A percentile compares a stretch with the other conserved stretches of the same genome.
Conservation (phyloP, 2,329 filamentous ascomycete genomes). For the Nannizzia gypsea region DNA sequence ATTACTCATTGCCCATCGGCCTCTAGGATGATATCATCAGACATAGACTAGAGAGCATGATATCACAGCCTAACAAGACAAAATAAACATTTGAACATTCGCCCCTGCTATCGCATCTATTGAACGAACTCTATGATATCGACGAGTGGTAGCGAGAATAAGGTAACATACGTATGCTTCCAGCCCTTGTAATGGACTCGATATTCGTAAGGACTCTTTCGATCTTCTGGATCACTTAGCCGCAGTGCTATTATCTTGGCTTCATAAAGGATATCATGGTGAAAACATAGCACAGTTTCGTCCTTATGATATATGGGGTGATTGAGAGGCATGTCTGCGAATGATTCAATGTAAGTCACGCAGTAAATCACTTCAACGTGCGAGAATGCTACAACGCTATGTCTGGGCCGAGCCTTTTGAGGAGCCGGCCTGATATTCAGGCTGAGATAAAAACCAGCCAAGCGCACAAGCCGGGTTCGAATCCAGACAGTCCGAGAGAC, state of each 20-base stretch:
- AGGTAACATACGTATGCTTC: constrained; percentile 75
- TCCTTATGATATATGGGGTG: constrained; percentile 54
- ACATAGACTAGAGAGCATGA: no score
- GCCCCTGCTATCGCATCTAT: neutral
- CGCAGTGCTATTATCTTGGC: constrained; percentile 82
- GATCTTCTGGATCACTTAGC: constrained; percentile 49
- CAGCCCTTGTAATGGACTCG: constrained; percentile 98
- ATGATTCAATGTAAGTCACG: neutral
- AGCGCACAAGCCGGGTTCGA: neutral
- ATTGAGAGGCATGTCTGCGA: constrained; percentile 33
- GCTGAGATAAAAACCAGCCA: neutral
- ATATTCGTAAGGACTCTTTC: constrained; percentile 69
- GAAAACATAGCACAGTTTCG: constrained; percentile 92
- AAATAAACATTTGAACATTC: neutral
- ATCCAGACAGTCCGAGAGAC: neutral
- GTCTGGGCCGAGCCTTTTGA: neutral
- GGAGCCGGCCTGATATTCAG: neutral
- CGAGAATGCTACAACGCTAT: neutral
- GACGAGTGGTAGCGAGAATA: neutral
- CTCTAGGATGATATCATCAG: neutral
- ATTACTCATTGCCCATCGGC: neutral
- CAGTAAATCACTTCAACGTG: neutral
- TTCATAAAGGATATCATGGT: constrained; percentile 94
- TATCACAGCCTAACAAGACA: neutral
- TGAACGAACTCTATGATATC: neutral